phyloP scores from a whole-genome alignment of 768 basidiomycete species.

The Naematelia aurantialba region DNA sequence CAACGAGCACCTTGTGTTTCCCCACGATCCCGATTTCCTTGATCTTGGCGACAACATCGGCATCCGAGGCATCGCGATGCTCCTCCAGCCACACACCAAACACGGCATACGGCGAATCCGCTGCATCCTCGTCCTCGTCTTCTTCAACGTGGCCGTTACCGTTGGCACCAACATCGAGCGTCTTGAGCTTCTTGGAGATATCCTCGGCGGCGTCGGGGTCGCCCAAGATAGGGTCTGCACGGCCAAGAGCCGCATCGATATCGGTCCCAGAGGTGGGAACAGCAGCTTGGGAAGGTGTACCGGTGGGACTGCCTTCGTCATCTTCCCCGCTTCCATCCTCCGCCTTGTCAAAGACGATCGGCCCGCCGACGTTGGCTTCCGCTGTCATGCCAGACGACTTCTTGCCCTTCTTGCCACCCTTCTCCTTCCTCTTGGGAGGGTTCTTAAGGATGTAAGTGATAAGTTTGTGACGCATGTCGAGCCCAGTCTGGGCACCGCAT shows the following conservation, averaged over 20 bases:
- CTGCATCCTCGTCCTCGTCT: constrained; percentile 80
- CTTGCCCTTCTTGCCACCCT: constrained; percentile 52
- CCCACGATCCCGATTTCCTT: constrained; percentile 88
- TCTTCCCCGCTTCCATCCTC: constrained; percentile 45
- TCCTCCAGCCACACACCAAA: constrained; percentile 84
- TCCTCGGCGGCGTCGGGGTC: constrained; percentile 62
- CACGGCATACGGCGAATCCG: constrained; percentile 79
- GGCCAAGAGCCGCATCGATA: constrained; percentile 73
- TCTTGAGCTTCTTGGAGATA: constrained; percentile 63
- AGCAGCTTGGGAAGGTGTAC: constrained; percentile 15
- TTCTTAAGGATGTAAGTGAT: constrained; percentile 96
- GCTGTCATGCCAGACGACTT: constrained; percentile 48
- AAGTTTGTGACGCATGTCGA: constrained; percentile 97
- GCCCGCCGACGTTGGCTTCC: constrained; percentile 46
- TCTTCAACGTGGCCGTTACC: constrained; percentile 54
- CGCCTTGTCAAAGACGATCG: constrained; percentile 52
- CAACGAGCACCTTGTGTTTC: constrained; percentile 84
- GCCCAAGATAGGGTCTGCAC: constrained; percentile 47
- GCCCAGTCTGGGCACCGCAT: constrained; percentile 82
- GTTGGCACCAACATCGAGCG: constrained; percentile 60
- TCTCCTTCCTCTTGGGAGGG: constrained; percentile 78
- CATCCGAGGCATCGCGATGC: constrained; percentile 55
- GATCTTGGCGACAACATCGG: constrained; percentile 61
- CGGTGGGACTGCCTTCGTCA: constrained; percentile 35
- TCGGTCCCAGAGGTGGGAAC: constrained; percentile 54